Percentiles rank a stretch among this genome's conserved stretches.
These are phyloP conservation scores for Phytophthora pisi DNA, from an alignment of 352 stramenopile species.

Conservation along the genomic window DNA sequence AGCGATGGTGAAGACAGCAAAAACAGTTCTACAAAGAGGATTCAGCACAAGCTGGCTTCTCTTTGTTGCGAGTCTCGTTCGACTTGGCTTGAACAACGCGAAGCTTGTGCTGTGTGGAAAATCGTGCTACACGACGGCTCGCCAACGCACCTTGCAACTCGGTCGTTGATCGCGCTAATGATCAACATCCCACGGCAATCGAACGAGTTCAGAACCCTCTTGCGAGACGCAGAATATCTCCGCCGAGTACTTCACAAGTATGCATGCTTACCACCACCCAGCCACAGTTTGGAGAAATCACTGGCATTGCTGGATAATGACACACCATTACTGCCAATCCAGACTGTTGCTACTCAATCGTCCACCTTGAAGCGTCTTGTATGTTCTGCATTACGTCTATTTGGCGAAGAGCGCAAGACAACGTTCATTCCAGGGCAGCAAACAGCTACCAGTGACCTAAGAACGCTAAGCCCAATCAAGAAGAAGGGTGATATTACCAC, in stretches of 20 bases:
- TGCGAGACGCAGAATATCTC: constrained; percentile 13
- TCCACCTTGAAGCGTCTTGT: constrained; percentile 18
- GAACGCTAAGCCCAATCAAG: constrained; percentile 13
- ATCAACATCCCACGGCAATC: constrained; percentile 43
- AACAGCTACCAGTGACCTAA: not conserved
- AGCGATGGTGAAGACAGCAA: not conserved
- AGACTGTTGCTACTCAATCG: constrained; percentile 16
- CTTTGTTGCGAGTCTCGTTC: constrained; percentile 10
- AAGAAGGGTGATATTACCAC: not conserved
- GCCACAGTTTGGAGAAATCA: constrained; percentile 1
- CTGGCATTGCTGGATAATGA: constrained; percentile 5
- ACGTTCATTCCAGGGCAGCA: not conserved
- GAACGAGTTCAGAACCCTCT: constrained; percentile 37
- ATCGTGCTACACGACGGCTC: constrained; percentile 19
- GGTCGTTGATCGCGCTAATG: constrained; percentile 39
- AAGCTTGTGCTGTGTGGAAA: constrained; percentile 25
- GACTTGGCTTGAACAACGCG: not conserved
- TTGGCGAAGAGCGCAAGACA: constrained; percentile 7
- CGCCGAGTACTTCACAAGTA: constrained; percentile 3
- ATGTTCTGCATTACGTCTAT: constrained; percentile 7
- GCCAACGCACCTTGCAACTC: constrained; percentile 41
- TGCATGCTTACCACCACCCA: not conserved
- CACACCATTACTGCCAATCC: constrained; percentile 9
- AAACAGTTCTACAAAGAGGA: not conserved
- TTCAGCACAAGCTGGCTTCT: constrained; percentile 7